phyloP scores from a whole-genome alignment of 1,284 basidiomycete species.

The Boletus subluridellus region DNA sequence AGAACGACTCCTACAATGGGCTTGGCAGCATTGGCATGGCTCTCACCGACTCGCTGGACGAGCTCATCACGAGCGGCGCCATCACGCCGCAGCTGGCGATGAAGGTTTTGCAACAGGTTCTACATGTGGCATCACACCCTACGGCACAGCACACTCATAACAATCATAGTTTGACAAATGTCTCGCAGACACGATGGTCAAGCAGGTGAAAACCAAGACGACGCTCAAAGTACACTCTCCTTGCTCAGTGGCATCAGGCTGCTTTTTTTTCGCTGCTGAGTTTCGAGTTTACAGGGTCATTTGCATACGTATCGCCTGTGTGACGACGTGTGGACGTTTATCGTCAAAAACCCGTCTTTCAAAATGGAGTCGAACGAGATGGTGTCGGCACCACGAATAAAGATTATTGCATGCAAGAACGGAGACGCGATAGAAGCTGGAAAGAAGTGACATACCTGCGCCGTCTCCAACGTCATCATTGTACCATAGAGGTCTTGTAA shows the following conservation, averaged over 20 bases:
- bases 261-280: not conserved
- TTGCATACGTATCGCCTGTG: slow-evolving; percentile 90
- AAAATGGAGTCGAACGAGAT: slow-evolving; percentile 91
- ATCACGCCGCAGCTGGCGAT: slow-evolving; percentile 98
- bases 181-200: slow-evolving; percentile 84
- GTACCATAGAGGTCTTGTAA: slow-evolving; percentile 30
- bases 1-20: not conserved
- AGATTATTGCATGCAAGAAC: slow-evolving; percentile 95
- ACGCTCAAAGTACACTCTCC: slow-evolving; percentile 72
- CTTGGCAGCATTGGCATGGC: slow-evolving; percentile 86
- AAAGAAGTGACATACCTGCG: slow-evolving; percentile 41
- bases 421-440: slow-evolving; percentile 77
- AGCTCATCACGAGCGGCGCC: slow-evolving; percentile 94
- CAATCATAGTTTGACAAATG: slow-evolving; percentile 85
- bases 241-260: not conserved
- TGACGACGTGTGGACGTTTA: slow-evolving; percentile 97
- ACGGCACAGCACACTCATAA: slow-evolving; percentile 4
- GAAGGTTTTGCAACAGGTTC: slow-evolving; percentile 93
- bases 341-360: slow-evolving; percentile 87
- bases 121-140: slow-evolving; percentile 1
- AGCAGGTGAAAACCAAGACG: slow-evolving; percentile 90
- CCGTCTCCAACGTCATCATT: slow-evolving; percentile 1
- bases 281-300: slow-evolving; percentile 60
- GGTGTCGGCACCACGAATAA: slow-evolving; percentile 76
- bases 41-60: slow-evolving; percentile 97